Evolutionary conservation across 176 grass and related monocot genomes (phyloP), one percentile per base, ranked within the genome.

Genomic region (Melocanna baccifera): DNA sequence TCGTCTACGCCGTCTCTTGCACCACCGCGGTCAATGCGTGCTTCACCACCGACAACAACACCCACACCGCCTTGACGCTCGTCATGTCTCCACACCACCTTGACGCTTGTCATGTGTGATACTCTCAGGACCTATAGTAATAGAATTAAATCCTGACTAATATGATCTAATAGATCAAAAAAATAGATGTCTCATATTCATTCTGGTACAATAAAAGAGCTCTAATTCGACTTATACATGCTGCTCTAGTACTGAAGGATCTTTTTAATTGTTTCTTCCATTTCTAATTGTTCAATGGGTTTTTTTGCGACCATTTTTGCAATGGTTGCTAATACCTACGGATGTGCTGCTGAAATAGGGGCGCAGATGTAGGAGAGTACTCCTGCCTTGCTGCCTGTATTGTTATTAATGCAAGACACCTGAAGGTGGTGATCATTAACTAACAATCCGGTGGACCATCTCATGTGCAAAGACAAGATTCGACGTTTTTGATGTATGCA

Each of bases 301-400:
- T 83, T 9, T 90, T 12, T 45, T 45, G 42, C 11, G 2, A 45
- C 4, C 43, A 45, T 45, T 43, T 86, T 87, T 9, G 87, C 4
- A 14, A 79, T 83, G 58, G 59, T 90, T 83, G 80, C 28, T 79
- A 52, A 75, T 87, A 87, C 84, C 79, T 90, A 90, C 39, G 50
- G 57, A 86, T 57, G 50, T 67, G 84, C 67, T 40, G 0, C 47
- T 50, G 47, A 50, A 50, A 50, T 50, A 16, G 4, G 14, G 14
- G 47, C 47, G 16, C 0, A 1, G 26, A 30, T 59, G 64, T 36
- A 57, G 19, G 57, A 12, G 13, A 20, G 43, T 81, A 58, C 28
- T 79, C 55, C 51, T 50, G 53, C 67, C 25, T 28, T 23, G 37
- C 69, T 83, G 58, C 73, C 34, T 79, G 58, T 41, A 68, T 71